Evolutionary conservation across 352 stramenopile genomes (phyloP), one percentile per base, ranked within the genome.

Genomic region (Globisporangium carolinianum): DNA sequence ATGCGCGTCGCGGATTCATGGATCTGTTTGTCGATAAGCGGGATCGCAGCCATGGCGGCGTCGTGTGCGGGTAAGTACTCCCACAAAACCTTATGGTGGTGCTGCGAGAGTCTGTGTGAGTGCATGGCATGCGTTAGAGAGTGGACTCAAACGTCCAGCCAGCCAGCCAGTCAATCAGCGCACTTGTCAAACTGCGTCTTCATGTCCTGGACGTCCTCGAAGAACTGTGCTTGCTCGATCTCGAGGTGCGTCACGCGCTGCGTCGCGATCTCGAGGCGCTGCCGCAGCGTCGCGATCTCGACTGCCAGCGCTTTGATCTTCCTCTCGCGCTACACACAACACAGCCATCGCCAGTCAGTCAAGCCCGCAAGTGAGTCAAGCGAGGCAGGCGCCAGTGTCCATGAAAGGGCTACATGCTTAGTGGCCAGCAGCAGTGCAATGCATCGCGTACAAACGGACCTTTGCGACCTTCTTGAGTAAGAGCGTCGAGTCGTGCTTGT

Each of bases 161-260:
- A 32, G 24, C 24, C 24, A 32, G 24, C 3, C 24, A 32, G 24
- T 32, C 24, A 32, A 32, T 32, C 24, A 32, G 24, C 61, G 47
- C 46, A 65, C 66, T 83, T 86, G 41, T 89, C 74, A 57, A 77
- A 94, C 17, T 91, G 76, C 5, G 51, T 53, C 62, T 93, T 89
- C 68, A 94, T 82, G 17, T 88, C 76, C 32, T 76, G 68, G 14
- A 94, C 72, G 48, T 91, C 75, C 53, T 89, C 73, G 38, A 88
- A 67, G 71, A 95, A 81, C 73, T 96, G 60, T 50, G 84, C 85
- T 71, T 97, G 63, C 61, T 95, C 83, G n/a, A 89, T 72, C 41
- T 94, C 90, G 53, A 94, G 71, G 46, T 81, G 74, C 55, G 90
- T 77, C 38, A 83, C 88, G 55, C 86, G 90, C 52, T 75, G 59